phyloP scores from a whole-genome alignment of 176 grass and related monocot genomes.

The Eragrostis curvula region DNA sequence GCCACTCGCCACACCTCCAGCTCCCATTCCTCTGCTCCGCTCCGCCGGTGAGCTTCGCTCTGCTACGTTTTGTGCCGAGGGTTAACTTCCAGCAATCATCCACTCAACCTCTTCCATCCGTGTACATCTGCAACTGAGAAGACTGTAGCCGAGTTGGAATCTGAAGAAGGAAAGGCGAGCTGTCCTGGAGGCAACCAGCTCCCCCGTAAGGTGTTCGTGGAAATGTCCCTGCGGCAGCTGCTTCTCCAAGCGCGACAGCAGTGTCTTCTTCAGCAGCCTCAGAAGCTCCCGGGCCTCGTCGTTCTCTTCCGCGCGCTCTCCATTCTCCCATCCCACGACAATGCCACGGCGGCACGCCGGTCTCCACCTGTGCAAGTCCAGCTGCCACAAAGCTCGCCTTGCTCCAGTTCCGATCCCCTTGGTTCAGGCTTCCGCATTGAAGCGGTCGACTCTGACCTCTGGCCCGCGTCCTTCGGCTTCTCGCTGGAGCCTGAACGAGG shows the following conservation, averaged over 20 bases:
- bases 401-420: constrained; percentile 26
- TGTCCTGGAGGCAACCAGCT: neutral
- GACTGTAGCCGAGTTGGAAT: no score
- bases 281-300: neutral
- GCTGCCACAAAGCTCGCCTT: constrained; percentile 23
- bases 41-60: no score
- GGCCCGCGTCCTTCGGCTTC: constrained; percentile 21
- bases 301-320: neutral
- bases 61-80: no score
- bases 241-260: constrained; percentile 10
- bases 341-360: neutral
- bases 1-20: no score
- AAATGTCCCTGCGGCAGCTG: constrained; percentile 40
- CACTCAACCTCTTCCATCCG: no score
- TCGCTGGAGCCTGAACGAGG: neutral
- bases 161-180: no score
- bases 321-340: neutral
- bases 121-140: no score
- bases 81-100: no score
- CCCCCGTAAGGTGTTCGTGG: neutral
- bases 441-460: constrained; percentile 49
- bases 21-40: no score
- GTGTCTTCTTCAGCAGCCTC: neutral
- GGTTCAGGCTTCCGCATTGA: constrained; percentile 49
- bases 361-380: neutral